Evolutionary conservation across 805 yeast genomes (phyloP).

Genomic region (Pichia kluyveri): DNA sequence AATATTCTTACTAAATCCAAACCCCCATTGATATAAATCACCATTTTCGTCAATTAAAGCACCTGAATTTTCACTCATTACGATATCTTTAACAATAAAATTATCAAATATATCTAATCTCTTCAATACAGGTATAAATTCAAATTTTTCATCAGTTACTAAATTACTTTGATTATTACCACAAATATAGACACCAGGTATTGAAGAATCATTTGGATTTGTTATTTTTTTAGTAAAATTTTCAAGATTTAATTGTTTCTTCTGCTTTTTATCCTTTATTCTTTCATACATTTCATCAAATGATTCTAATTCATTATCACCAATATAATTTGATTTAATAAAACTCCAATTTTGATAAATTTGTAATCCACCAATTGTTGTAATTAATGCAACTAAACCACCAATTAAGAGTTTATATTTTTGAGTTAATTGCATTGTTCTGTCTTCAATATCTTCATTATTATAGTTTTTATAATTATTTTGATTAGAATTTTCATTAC

Average conservation of each 20-base stretch:
- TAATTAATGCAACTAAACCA: constrained; percentile 34
- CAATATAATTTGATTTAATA: constrained; percentile 27
- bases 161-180: constrained; percentile 42
- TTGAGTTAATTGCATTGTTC: constrained; percentile 32
- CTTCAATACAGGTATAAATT: constrained; percentile 41
- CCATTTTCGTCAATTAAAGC: constrained; percentile 63
- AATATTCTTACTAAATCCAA: constrained; percentile 24
- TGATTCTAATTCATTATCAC: constrained; percentile 24
- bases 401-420: constrained; percentile 34
- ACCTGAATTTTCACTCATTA: constrained; percentile 39
- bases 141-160: constrained; percentile 16
- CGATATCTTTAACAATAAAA: constrained; percentile 46
- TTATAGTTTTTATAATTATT: neutral
- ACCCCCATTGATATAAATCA: constrained; percentile 66
- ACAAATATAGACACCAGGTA: constrained; percentile 57
- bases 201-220: constrained; percentile 29
- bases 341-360: constrained; percentile 27
- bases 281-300: constrained; percentile 32
- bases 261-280: constrained; percentile 16
- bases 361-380: constrained; percentile 33
- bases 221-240: constrained; percentile 19
- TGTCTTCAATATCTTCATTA: constrained; percentile 8
- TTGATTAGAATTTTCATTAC: neutral
- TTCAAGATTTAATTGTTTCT: constrained; percentile 13
- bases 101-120: constrained; percentile 60